phyloP scores from a whole-genome alignment of 2,329 filamentous ascomycete genomes.

The Fusarium mundagurra region DNA sequence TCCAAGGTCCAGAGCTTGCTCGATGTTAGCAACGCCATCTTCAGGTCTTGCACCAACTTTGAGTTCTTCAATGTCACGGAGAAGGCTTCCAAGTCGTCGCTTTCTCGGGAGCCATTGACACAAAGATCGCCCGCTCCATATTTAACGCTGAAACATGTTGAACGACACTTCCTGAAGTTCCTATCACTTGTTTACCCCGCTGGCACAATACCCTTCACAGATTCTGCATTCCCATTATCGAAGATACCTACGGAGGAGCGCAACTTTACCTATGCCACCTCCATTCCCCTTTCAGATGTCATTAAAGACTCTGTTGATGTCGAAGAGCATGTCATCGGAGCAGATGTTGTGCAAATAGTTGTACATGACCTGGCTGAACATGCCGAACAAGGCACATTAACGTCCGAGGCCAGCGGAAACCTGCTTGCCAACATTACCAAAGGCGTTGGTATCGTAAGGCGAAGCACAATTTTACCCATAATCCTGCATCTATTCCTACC shows the following conservation, averaged over 20 bases:
- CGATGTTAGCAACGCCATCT: slow-evolving; percentile 64
- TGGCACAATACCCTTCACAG: slow-evolving; percentile 65
- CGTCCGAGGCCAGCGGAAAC: slow-evolving; percentile 36
- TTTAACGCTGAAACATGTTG: slow-evolving; percentile 73
- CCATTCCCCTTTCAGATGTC: slow-evolving; percentile 67
- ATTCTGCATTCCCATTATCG: slow-evolving; percentile 73
- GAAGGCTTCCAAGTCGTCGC: slow-evolving; percentile 46
- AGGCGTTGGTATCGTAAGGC: slow-evolving; percentile 67
- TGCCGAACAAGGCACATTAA: slow-evolving; percentile 25
- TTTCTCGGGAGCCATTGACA: slow-evolving; percentile 40
- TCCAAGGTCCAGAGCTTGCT: slow-evolving; percentile 68
- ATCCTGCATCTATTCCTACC: slow-evolving; percentile 60
- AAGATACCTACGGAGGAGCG: slow-evolving; percentile 68
- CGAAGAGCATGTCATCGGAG: slow-evolving; percentile 72
- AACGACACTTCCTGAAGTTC: slow-evolving; percentile 76
- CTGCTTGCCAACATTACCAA: slow-evolving; percentile 64
- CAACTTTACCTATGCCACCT: slow-evolving; percentile 73
- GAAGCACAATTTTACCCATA: slow-evolving; percentile 69
- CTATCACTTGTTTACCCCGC: slow-evolving; percentile 68
- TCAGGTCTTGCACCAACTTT: slow-evolving; percentile 74
- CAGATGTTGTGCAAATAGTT: slow-evolving; percentile 73
- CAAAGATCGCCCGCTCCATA: slow-evolving; percentile 63
- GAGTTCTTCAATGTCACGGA: slow-evolving; percentile 83
- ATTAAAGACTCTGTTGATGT: slow-evolving; percentile 65
- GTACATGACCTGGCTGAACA: slow-evolving; percentile 46